Evolutionary conservation across 2,329 filamentous ascomycete species (phyloP).

Genomic region (Alternaria gansuensis): DNA sequence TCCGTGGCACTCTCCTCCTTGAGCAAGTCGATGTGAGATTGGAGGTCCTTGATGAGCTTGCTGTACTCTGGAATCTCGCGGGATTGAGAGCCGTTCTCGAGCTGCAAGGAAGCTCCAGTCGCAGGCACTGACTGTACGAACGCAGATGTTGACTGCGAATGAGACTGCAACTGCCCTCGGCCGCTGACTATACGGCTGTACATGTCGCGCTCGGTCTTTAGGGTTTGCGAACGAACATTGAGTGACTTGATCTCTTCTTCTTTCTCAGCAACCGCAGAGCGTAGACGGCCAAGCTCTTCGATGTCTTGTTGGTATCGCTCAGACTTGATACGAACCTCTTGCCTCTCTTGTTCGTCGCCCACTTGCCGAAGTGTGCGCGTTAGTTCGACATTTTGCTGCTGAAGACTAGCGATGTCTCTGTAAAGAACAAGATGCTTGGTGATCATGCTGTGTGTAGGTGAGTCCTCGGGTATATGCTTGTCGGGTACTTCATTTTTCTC

Average conservation of each 20-base stretch:
- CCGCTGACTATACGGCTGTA: constrained; percentile 94
- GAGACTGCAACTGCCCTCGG: constrained; percentile 66
- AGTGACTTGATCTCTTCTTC: constrained; percentile 87
- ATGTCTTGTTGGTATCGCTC: constrained; percentile 65
- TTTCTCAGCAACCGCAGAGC: constrained; percentile 77
- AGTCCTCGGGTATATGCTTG: constrained; percentile 70
- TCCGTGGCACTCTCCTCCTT: constrained; percentile 85
- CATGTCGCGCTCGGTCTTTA: constrained; percentile 95
- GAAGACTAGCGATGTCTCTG: constrained; percentile 82
- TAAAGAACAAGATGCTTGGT: constrained; percentile 89
- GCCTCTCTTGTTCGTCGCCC: constrained; percentile 88
- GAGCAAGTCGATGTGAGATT: constrained; percentile 88
- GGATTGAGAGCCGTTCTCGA: constrained; percentile 57
- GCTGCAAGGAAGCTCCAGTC: constrained; percentile 10
- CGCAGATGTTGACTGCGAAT: constrained; percentile 26
- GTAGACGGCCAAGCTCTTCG: constrained; percentile 76
- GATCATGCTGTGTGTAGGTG: constrained; percentile 87
- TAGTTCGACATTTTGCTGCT: constrained; percentile 86
- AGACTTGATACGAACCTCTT: constrained; percentile 75
- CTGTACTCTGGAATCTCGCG: constrained; percentile 74
- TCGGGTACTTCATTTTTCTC: constrained; percentile 74
- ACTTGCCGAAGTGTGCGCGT: constrained; percentile 84
- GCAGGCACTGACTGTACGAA: constrained; percentile 37
- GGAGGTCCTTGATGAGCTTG: constrained; percentile 83
- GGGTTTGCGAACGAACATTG: constrained; percentile 85